phyloP scores from a whole-genome alignment of 805 yeast species.

The Lachancea fermentati region DNA sequence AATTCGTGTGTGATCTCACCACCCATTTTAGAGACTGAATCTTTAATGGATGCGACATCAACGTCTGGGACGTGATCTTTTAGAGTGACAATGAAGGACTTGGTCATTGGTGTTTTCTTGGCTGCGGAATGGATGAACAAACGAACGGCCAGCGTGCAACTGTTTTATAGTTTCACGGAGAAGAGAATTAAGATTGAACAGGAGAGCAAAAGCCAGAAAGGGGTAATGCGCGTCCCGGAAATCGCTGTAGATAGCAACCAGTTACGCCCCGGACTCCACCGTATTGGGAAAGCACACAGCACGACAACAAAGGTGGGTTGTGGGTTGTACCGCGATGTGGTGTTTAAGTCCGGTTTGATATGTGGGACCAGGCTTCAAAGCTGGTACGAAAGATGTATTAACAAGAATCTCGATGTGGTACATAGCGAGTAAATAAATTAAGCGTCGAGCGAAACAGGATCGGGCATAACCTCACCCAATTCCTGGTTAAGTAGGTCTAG shows the following conservation, averaged over 20 bases:
- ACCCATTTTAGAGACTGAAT: conserved; percentile 45
- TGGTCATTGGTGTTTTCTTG: conserved; percentile 8
- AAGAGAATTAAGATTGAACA: neutral
- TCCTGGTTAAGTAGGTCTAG: conserved; percentile 48
- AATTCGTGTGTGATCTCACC: conserved; percentile 59
- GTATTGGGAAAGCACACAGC: neutral
- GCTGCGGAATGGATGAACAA: neutral
- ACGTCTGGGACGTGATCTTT: conserved; percentile 40
- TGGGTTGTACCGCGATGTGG: neutral
- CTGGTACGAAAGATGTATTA: too few species aligned
- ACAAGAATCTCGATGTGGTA: neutral
- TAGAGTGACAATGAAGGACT: conserved; percentile 36
- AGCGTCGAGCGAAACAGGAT: conserved; percentile 11
- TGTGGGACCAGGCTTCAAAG: neutral
- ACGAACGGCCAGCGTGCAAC: too few species aligned
- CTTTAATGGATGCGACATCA: conserved; percentile 39
- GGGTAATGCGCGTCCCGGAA: neutral
- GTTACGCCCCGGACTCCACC: neutral
- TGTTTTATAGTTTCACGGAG: neutral
- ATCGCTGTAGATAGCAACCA: neutral
- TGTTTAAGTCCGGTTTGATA: neutral
- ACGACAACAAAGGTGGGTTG: neutral
- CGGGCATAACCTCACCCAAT: conserved; percentile 33
- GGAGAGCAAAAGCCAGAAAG: neutral
- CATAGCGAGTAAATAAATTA: neutral